These are phyloP conservation scores for Alternaria infectoria DNA, from an alignment of 2,329 filamentous ascomycete species.

Conservation along the genomic window DNA sequence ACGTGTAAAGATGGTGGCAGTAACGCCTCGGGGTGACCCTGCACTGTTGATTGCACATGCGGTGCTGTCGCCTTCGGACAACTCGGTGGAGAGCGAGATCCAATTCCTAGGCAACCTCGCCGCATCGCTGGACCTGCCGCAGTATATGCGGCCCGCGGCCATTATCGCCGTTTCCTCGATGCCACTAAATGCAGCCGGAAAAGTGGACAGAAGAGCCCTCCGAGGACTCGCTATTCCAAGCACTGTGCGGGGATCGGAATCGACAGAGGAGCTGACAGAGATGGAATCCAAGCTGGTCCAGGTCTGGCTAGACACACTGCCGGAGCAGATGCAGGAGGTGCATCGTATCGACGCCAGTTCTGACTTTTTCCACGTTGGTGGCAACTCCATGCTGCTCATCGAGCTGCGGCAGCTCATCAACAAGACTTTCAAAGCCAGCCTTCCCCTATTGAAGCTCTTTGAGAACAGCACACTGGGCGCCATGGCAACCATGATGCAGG, in stretches of 20 bases:
- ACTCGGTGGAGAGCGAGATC: neutral
- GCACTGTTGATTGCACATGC: neutral
- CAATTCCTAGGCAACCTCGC: neutral
- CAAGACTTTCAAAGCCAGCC: constrained; percentile 34
- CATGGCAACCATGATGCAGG: constrained; percentile 46
- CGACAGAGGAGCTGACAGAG: neutral
- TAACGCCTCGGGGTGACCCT: neutral
- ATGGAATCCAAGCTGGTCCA: neutral
- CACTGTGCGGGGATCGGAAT: neutral
- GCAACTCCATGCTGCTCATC: constrained; percentile 52
- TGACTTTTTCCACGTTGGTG: constrained; percentile 54
- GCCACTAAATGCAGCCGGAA: constrained; percentile 13
- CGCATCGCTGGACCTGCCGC: constrained; percentile 40
- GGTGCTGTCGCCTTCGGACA: neutral
- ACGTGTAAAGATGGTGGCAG: neutral
- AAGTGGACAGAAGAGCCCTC: constrained; percentile 23
- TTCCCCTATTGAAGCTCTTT: constrained; percentile 50
- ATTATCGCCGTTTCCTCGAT: constrained; percentile 11
- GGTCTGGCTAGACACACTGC: constrained; percentile 19
- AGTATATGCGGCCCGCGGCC: constrained; percentile 32
- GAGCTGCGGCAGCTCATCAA: constrained; percentile 48
- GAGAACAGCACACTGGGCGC: constrained; percentile 44
- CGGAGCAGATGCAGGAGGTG: neutral
- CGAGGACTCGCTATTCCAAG: neutral
- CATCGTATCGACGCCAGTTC: constrained; percentile 17